Evolutionary conservation across 805 yeast species (phyloP).

Genomic region (Saturnispora saitoi): DNA sequence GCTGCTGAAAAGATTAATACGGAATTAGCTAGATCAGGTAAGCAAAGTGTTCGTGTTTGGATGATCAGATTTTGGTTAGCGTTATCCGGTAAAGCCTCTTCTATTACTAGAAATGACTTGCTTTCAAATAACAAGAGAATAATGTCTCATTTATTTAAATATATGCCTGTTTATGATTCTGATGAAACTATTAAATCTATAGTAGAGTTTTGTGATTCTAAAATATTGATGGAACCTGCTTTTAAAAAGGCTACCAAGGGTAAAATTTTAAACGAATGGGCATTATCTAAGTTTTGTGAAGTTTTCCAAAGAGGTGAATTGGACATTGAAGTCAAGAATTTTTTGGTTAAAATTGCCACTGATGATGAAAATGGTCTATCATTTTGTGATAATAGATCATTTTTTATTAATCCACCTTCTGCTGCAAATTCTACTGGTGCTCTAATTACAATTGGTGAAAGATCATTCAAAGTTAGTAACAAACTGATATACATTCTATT

Average conservation of each 20-base stretch:
- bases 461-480: constrained; percentile 54
- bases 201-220: constrained; percentile 38
- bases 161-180: constrained; percentile 47
- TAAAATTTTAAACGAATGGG: constrained; percentile 70
- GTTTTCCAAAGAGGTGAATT: constrained; percentile 33
- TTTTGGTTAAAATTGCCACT: constrained; percentile 42
- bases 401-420: constrained; percentile 30
- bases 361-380: constrained; percentile 42
- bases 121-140: constrained; percentile 48
- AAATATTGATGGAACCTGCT: constrained; percentile 48
- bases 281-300: constrained; percentile 47
- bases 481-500: constrained; percentile 56
- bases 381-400: constrained; percentile 40
- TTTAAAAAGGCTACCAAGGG: constrained; percentile 65
- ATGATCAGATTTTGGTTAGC: constrained; percentile 56
- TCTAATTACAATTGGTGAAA: constrained; percentile 38
- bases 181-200: constrained; percentile 32
- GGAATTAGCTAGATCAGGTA: constrained; percentile 34
- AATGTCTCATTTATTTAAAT: constrained; percentile 60
- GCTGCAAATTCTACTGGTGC: constrained; percentile 30
- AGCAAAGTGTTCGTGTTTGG: constrained; percentile 44
- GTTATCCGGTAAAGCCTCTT: constrained; percentile 40
- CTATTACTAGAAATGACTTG: constrained; percentile 56
- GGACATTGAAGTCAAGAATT: constrained; percentile 33
- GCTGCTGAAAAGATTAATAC: constrained; percentile 25